phyloP scores from a whole-genome alignment of 2,329 filamentous ascomycete genomes.

The Hypocrella siamensis region DNA sequence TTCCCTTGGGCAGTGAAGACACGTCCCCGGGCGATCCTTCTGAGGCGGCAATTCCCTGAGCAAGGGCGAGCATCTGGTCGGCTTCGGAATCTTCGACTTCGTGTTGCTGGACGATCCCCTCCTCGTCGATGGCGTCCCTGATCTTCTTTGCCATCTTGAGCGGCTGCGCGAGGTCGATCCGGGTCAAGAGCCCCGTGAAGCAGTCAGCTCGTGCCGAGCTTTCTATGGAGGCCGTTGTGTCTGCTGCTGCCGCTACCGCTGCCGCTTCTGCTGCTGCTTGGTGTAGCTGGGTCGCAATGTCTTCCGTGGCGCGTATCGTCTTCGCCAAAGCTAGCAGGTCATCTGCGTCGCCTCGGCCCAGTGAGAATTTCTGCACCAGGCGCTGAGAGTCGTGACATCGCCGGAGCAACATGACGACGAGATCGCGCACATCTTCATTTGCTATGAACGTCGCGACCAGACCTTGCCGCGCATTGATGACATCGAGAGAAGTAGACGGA shows the following conservation, averaged over 20 bases:
- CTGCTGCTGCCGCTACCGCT: no score
- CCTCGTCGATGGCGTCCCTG: conserved; percentile 72
- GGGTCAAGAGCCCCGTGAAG: conserved; percentile 29
- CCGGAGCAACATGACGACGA: conserved; percentile 50
- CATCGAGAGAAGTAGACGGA: conserved; percentile 70
- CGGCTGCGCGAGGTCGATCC: conserved; percentile 53
- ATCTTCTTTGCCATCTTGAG: conserved; percentile 56
- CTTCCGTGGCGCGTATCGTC: conserved; percentile 61
- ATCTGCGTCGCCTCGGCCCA: conserved; percentile 82
- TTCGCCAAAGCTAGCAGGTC: conserved; percentile 72
- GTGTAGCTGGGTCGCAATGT: conserved; percentile 42
- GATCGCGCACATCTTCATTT: conserved; percentile 52
- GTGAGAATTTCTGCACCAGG: conserved; percentile 82
- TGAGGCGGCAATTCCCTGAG: conserved; percentile 51
- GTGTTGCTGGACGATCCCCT: conserved; percentile 71
- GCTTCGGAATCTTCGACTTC: conserved; percentile 58
- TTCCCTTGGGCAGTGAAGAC: conserved; percentile 37
- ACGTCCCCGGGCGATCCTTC: conserved; percentile 47
- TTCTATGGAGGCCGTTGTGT: conserved; percentile 6
- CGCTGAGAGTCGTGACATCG: conserved; percentile 75
- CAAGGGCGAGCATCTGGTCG: conserved; percentile 54
- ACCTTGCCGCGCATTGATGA: conserved; percentile 68
- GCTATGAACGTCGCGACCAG: conserved; percentile 63
- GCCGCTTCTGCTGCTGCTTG: no score
- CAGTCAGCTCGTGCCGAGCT: conserved; percentile 13